phyloP scores from a whole-genome alignment of 345 rosid genomes.

The Citrus trifoliata region DNA sequence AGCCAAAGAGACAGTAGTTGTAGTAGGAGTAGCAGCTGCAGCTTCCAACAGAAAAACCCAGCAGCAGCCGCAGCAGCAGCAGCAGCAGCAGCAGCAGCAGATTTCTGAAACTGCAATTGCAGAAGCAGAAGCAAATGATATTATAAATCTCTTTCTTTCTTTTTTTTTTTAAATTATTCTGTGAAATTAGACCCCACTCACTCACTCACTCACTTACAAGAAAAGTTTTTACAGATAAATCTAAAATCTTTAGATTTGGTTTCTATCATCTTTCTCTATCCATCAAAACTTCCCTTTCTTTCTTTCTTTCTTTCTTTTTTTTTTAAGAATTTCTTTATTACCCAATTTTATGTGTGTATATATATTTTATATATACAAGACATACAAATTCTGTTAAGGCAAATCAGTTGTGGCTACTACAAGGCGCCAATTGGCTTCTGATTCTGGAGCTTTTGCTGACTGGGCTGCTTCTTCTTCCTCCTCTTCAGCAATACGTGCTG shows the following conservation, averaged over 20 bases:
- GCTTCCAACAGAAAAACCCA: constrained; percentile 7
- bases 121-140: constrained; percentile 7
- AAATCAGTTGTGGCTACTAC: constrained; percentile 87
- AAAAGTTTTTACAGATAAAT: neutral
- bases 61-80: no score
- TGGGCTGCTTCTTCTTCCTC: constrained; percentile 67
- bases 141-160: neutral
- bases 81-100: constrained; percentile 20
- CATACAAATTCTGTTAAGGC: no score
- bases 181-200: neutral
- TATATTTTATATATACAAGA: no score
- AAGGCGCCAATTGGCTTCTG: constrained; percentile 78
- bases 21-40: constrained; percentile 14
- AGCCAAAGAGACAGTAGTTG: constrained; percentile 45
- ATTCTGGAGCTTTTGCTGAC: constrained; percentile 92
- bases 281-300: neutral
- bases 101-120: constrained; percentile 17
- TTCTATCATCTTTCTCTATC: neutral
- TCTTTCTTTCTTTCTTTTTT: neutral
- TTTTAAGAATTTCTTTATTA: no score
- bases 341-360: no score
- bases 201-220: neutral
- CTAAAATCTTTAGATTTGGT: neutral
- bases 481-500: constrained; percentile 52
- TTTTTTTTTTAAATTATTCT: no score